A percentile compares a stretch with the other conserved stretches of the same genome.
Evolutionary conservation across 2,329 filamentous ascomycete species (phyloP).

Genomic region (Talaromyces sp.): DNA sequence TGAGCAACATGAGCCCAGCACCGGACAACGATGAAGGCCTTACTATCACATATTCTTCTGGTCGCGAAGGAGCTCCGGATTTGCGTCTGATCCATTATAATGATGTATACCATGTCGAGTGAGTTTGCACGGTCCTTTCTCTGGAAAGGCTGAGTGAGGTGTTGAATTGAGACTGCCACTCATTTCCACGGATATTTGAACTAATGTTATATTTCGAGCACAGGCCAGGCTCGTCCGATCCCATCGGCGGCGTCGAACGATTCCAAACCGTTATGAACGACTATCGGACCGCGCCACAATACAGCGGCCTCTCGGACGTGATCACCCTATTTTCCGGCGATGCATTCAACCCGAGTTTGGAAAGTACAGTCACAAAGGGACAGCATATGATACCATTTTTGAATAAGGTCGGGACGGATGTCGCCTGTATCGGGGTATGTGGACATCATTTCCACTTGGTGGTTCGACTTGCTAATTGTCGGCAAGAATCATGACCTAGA

Average conservation of each 20-base stretch:
- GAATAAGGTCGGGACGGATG: constrained; percentile 73
- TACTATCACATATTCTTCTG: constrained; percentile 45
- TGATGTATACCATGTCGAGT: constrained; percentile 88
- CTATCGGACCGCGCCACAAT: constrained; percentile 65
- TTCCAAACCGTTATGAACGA: constrained; percentile 77
- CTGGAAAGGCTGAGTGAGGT: background rate
- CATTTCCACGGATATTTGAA: background rate
- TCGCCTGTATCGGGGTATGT: constrained; percentile 77
- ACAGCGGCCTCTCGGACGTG: constrained; percentile 62
- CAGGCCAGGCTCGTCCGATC: constrained; percentile 66
- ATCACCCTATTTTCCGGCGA: constrained; percentile 87
- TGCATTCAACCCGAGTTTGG: constrained; percentile 86
- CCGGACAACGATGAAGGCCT: constrained; percentile 33
- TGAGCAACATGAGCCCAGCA: constrained; percentile 8
- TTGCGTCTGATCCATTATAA: constrained; percentile 87
- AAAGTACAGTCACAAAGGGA: constrained; percentile 87
- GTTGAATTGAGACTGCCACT: background rate
- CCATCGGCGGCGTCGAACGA: constrained; percentile 75
- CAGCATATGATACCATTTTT: constrained; percentile 84
- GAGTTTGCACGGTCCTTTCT: constrained; percentile 21
- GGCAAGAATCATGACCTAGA: constrained; percentile 83
- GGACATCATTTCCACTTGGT: background rate
- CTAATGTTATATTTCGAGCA: background rate
- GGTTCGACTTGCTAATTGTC: background rate
- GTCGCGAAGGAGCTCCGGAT: constrained; percentile 58